Conservation (phyloP, 495 filamentous ascomycete genomes). For the Xylaria acuta region DNA sequence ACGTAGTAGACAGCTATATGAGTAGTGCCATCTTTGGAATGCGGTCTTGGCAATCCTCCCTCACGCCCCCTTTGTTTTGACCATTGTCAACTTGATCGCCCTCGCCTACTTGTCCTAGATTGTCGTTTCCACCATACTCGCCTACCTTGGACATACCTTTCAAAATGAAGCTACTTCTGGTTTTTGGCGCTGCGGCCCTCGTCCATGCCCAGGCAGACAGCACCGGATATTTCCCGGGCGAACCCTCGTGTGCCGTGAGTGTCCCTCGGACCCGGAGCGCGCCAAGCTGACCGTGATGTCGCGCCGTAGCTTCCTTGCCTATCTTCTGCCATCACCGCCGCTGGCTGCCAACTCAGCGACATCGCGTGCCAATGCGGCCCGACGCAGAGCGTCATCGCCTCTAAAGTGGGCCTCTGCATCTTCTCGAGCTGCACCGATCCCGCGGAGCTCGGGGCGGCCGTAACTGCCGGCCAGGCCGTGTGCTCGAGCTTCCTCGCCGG, state of each 20-base stretch:
- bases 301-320: conserved; percentile 35
- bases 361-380: conserved; percentile 32
- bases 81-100: background rate
- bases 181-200: conserved; percentile 19
- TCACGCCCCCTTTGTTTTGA: conserved; percentile 1
- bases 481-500: conserved; percentile 37
- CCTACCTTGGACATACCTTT: background rate
- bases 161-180: conserved; percentile 23
- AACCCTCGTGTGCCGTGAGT: conserved; percentile 30
- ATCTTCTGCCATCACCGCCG: conserved; percentile 35
- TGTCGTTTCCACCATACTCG: background rate
- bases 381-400: conserved; percentile 28
- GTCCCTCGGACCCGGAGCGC: background rate
- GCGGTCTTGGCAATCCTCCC: background rate
- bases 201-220: conserved; percentile 22
- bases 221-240: conserved; percentile 28
- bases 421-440: conserved; percentile 27
- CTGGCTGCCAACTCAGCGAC: conserved; percentile 35
- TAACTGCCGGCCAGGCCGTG: conserved; percentile 31
- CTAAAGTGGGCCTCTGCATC: conserved; percentile 22
- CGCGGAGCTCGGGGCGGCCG: conserved; percentile 23
- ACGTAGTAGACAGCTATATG: background rate
- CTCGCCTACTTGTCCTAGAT: background rate
- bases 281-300: background rate
- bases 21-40: conserved; percentile 10